Evolutionary conservation across 2,329 filamentous ascomycete species (phyloP).

Genomic region (Colletotrichum tamarilloi): DNA sequence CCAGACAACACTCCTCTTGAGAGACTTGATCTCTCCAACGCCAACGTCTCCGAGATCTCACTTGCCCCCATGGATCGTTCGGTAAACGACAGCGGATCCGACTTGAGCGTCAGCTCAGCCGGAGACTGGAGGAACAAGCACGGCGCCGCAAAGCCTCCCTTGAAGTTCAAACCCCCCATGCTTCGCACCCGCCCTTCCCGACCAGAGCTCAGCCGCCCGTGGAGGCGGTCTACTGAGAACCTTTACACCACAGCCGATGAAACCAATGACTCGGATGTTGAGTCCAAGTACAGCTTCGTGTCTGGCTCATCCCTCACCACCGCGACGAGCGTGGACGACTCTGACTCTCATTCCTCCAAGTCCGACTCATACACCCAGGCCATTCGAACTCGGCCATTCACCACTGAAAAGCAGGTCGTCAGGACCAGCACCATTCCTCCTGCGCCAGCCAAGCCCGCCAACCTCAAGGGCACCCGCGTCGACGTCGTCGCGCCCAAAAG

Average conservation of each 20-base stretch:
- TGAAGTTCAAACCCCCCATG: constrained; percentile 35
- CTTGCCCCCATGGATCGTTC: constrained; percentile 23
- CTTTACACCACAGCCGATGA: constrained; percentile 33
- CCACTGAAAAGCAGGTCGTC: constrained; percentile 19
- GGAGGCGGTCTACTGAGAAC: constrained; percentile 21
- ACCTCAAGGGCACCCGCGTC: constrained; percentile 26
- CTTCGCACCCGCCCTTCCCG: constrained; percentile 28
- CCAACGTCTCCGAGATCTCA: constrained; percentile 35
- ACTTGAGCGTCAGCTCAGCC: constrained; percentile 26
- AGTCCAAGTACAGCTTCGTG: constrained; percentile 35
- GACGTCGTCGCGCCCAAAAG: constrained; percentile 23
- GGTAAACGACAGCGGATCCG: constrained; percentile 23
- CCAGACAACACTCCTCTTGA: constrained; percentile 30
- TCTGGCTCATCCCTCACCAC: constrained; percentile 29
- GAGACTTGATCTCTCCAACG: constrained; percentile 26
- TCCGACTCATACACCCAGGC: constrained; percentile 4
- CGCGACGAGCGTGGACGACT: constrained; percentile 35
- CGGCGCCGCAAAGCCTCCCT: constrained; percentile 16
- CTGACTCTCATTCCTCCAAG: constrained; percentile 22
- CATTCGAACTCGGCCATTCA: constrained; percentile 10
- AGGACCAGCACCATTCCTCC: constrained; percentile 8
- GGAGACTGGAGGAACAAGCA: constrained; percentile 20
- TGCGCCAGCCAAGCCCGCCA: constrained; percentile 29
- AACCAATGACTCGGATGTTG: constrained; percentile 32
- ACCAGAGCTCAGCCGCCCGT: constrained; percentile 28